Conservation (phyloP, 1,139 yeast species). For the Candida buenavistaensis region DNA sequence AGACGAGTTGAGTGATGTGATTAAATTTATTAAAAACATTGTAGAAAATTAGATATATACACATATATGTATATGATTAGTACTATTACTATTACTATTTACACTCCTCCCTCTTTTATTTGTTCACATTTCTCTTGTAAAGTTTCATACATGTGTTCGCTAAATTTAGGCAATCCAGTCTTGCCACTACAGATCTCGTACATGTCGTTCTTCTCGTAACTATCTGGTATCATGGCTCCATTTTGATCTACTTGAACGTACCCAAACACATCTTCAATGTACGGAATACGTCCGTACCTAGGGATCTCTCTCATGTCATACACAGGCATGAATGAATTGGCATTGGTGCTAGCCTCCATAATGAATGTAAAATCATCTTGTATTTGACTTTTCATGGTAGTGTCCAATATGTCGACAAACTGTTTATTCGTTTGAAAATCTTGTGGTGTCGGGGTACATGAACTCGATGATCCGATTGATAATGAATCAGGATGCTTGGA, state of each 20-base stretch:
- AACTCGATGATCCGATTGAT: slow-evolving; percentile 25
- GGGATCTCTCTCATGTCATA: slow-evolving; percentile 73
- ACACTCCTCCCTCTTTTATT: not conserved
- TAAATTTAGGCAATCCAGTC: slow-evolving; percentile 57
- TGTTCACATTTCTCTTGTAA: slow-evolving; percentile 26
- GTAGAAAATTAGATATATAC: slow-evolving; percentile 7
- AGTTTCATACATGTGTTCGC: slow-evolving; percentile 53
- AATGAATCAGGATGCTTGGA: slow-evolving; percentile 27
- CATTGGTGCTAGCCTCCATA: slow-evolving; percentile 62
- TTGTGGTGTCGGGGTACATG: slow-evolving; percentile 19
- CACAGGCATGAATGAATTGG: slow-evolving; percentile 65
- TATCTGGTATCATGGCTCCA: slow-evolving; percentile 54
- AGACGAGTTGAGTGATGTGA: slow-evolving; percentile 62
- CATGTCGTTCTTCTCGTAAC: slow-evolving; percentile 61
- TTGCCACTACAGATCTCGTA: slow-evolving; percentile 57
- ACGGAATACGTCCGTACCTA: slow-evolving; percentile 67
- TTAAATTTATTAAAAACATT: slow-evolving; percentile 46
- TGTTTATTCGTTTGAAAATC: slow-evolving; percentile 26
- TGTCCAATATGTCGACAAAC: slow-evolving; percentile 31
- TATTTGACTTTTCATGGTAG: slow-evolving; percentile 24
- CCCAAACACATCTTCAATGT: slow-evolving; percentile 71
- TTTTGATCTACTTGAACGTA: slow-evolving; percentile 59
- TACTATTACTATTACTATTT: not conserved
- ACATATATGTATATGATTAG: slow-evolving; percentile 1
- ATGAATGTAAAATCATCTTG: slow-evolving; percentile 57